A percentile compares a stretch with the other conserved stretches of the same genome.
Evolutionary conservation across 2,329 filamentous ascomycete genomes (phyloP).

Genomic region (Alternaria sp.): DNA sequence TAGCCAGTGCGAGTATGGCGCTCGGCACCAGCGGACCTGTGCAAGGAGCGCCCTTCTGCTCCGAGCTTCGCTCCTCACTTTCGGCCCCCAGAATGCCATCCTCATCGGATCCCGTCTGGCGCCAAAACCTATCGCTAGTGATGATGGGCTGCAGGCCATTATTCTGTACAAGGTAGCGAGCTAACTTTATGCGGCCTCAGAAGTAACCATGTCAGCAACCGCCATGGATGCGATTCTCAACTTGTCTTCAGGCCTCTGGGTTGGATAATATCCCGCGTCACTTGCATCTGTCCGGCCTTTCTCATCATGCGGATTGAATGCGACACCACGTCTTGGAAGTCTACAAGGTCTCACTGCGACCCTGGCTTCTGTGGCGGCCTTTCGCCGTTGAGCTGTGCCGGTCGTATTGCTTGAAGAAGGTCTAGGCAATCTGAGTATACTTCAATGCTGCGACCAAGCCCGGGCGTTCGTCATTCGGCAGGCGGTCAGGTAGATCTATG

Average conservation of each 20-base stretch:
- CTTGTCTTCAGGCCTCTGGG: conserved; percentile 28
- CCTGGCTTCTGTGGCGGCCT: conserved; percentile 20
- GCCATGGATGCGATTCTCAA: conserved; percentile 22
- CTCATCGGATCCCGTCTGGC: conserved; percentile 19
- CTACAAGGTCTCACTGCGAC: conserved; percentile 24
- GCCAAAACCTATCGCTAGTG: conserved; percentile 10
- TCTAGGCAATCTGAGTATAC: conserved; percentile 27
- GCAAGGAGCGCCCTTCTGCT: conserved; percentile 11
- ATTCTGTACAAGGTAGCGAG: conserved; percentile 17
- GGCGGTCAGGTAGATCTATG: conserved; percentile 16
- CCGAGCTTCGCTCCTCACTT: conserved; percentile 11
- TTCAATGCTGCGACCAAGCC: conserved; percentile 20
- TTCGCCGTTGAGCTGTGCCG: conserved; percentile 23
- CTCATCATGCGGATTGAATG: conserved; percentile 29
- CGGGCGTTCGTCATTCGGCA: conserved; percentile 18
- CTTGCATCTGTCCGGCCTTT: conserved; percentile 20
- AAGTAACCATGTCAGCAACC: conserved; percentile 35
- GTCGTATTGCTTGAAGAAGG: conserved; percentile 20
- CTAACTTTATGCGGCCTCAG: conserved; percentile 34
- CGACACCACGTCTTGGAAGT: conserved; percentile 29
- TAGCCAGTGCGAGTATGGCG: neutral
- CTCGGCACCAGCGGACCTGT: neutral
- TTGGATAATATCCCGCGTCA: conserved; percentile 20
- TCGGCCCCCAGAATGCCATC: conserved; percentile 30
- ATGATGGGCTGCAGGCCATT: conserved; percentile 27